Conservation (phyloP, 116 monocot genomes). For the Cymodocea nodosa region DNA sequence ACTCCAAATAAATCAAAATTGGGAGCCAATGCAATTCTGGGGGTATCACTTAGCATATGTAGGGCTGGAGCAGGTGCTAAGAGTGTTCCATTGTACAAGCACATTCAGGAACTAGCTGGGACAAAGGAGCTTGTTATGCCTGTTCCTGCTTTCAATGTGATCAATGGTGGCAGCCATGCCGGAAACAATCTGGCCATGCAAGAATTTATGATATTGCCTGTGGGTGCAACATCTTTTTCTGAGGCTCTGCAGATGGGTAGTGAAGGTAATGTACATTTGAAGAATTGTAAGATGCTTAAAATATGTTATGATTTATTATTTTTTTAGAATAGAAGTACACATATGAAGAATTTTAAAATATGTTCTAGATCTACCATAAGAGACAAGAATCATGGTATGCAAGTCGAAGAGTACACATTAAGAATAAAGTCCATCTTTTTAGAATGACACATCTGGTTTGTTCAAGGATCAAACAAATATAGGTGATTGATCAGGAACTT, state of each 20-base stretch:
- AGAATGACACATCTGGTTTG: too few relatives aligned
- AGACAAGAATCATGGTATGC: too few relatives aligned
- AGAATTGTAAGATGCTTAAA: neutral
- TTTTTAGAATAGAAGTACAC: too few relatives aligned
- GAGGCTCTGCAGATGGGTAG: constrained; percentile 88
- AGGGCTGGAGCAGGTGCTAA: constrained; percentile 90
- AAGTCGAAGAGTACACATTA: too few relatives aligned
- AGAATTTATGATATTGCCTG: constrained; percentile 94
- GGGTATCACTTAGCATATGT: constrained; percentile 82
- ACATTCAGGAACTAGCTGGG: constrained; percentile 85
- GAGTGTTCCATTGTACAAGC: constrained; percentile 72
- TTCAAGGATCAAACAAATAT: too few relatives aligned
- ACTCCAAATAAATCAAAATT: constrained; percentile 83
- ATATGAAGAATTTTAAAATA: too few relatives aligned
- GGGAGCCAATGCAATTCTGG: constrained; percentile 90
- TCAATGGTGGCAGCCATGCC: constrained; percentile 95
- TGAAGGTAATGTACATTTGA: constrained; percentile 51
- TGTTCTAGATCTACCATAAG: too few relatives aligned
- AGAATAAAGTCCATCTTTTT: too few relatives aligned
- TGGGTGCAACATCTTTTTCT: constrained; percentile 78
- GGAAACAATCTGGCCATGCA: constrained; percentile 97
- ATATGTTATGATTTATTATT: neutral
- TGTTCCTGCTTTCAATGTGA: constrained; percentile 95
- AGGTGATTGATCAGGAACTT: too few relatives aligned
- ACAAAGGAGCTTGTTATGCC: constrained; percentile 90